Evolutionary conservation across 306 rosid genomes (phyloP).

Genomic region (Macrotyloma uniflorum): DNA sequence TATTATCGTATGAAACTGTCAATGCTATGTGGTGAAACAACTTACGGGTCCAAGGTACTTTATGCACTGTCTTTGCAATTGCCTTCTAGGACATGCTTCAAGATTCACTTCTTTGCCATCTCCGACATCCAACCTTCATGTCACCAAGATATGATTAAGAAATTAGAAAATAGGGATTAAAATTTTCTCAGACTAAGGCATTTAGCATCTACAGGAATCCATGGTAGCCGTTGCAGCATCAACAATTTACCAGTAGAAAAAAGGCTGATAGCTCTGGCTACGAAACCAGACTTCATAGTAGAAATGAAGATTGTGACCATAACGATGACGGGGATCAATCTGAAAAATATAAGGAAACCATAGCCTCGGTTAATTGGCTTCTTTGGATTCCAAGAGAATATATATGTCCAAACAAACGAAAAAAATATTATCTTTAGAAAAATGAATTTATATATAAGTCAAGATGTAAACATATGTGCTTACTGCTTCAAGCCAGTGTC

Average conservation of each 20-base stretch:
- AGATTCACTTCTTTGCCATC: conserved; percentile 67
- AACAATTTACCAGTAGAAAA: conserved; percentile 76
- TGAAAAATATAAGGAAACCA: conserved; percentile 38
- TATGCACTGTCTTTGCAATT: conserved; percentile 64
- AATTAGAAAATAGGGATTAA: background rate
- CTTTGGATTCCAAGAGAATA: conserved; percentile 27
- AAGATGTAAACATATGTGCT: conserved; percentile 36
- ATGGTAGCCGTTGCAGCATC: background rate
- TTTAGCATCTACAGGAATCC: background rate
- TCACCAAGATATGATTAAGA: conserved; percentile 20
- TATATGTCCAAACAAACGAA: conserved; percentile 8
- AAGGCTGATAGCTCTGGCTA: conserved; percentile 71
- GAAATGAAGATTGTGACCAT: conserved; percentile 83
- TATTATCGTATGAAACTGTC: background rate
- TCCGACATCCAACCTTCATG: conserved; percentile 88
- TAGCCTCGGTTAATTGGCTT: background rate
- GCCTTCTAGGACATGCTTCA: conserved; percentile 53
- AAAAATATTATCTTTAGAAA: background rate
- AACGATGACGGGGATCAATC: conserved; percentile 96
- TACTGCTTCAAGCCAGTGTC: conserved; percentile 98
- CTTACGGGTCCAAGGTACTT: conserved; percentile 86
- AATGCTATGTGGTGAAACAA: conserved; percentile 7
- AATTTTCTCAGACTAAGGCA: background rate
- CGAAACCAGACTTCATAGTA: conserved; percentile 78
- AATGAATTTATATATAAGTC: background rate